A percentile compares a stretch with the other conserved stretches of the same genome.
Evolutionary conservation across 495 filamentous ascomycete genomes (phyloP).

Genomic region (Hamigera avellanea): DNA sequence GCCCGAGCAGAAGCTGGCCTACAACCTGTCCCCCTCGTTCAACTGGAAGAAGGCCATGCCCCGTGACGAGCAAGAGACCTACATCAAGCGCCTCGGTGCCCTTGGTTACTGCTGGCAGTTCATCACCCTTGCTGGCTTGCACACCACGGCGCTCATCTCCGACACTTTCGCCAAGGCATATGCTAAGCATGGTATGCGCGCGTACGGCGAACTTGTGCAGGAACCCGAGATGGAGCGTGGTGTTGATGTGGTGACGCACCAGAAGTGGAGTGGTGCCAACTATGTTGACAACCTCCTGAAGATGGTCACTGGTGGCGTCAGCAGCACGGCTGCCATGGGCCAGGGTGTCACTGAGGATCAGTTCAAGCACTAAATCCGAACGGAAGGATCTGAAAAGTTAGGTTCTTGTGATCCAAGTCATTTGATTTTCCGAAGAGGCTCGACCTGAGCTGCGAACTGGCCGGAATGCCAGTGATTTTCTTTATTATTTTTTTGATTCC

Average conservation of each 20-base stretch:
- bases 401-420: too few relatives aligned
- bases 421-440: too few relatives aligned
- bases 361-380: conserved; percentile 42
- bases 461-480: too few relatives aligned
- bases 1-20: conserved; percentile 94
- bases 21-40: conserved; percentile 97
- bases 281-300: conserved; percentile 90
- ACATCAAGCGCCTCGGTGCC: conserved; percentile 75
- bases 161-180: conserved; percentile 83
- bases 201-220: conserved; percentile 92
- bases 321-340: conserved; percentile 87
- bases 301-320: conserved; percentile 94
- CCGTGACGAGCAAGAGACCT: conserved; percentile 86
- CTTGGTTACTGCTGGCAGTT: conserved; percentile 99
- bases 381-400: too few relatives aligned
- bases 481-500: too few relatives aligned
- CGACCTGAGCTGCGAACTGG: too few relatives aligned
- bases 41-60: conserved; percentile 99
- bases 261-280: conserved; percentile 95
- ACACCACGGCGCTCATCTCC: conserved; percentile 85
- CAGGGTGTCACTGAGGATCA: conserved; percentile 97
- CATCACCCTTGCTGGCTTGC: conserved; percentile 96
- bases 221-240: conserved; percentile 89
- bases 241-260: conserved; percentile 93
- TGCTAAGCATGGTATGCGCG: conserved; percentile 75